Percentiles rank a stretch among this genome's conserved stretches.
Conservation (phyloP, 129 eudicot genomes). For the Logfia minima region DNA sequence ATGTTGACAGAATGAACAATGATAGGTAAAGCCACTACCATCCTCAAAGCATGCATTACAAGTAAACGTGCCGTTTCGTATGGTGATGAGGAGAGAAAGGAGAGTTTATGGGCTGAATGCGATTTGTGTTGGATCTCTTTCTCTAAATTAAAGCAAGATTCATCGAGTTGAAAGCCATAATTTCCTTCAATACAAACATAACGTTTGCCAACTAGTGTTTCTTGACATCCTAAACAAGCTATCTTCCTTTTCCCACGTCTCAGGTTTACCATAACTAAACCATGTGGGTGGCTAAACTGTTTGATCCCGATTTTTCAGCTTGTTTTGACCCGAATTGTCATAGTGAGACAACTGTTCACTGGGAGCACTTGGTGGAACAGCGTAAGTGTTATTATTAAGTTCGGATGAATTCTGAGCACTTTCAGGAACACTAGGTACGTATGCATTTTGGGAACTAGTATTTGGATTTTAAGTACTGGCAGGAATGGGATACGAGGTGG, state of each 20-base stretch:
- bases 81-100: conserved; percentile 25
- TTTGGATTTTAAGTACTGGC: neutral
- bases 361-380: conserved; percentile 4
- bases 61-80: conserved; percentile 24
- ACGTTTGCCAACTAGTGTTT: conserved; percentile 30
- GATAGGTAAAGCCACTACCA: conserved; percentile 36
- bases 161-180: conserved; percentile 48
- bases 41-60: conserved; percentile 49
- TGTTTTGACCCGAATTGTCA: conserved; percentile 17
- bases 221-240: conserved; percentile 50
- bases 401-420: neutral
- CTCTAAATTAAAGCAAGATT: conserved; percentile 43
- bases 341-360: neutral
- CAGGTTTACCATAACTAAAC: conserved; percentile 36
- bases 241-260: conserved; percentile 28
- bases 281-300: conserved; percentile 59
- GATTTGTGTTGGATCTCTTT: conserved; percentile 45
- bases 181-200: conserved; percentile 36
- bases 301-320: conserved; percentile 13
- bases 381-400: conserved; percentile 4
- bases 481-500: neutral
- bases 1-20: conserved; percentile 40
- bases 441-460: conserved; percentile 16
- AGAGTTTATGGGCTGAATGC: conserved; percentile 49
- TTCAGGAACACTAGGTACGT: conserved; percentile 8